Evolutionary conservation across 345 rosid species (phyloP).

Genomic region (Melaleuca alternifolia): DNA sequence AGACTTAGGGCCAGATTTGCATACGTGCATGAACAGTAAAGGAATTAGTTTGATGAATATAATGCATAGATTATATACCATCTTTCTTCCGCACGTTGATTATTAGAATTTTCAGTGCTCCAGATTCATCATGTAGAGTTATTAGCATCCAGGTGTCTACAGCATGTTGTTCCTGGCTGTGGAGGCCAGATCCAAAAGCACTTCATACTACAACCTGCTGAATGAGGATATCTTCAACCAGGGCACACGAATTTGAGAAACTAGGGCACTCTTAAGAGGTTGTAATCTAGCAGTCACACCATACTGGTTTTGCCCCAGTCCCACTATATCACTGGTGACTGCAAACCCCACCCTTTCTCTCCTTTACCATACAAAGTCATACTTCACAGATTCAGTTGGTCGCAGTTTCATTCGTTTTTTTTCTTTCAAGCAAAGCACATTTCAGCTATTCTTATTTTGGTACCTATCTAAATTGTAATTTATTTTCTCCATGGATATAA

Average conservation of each 20-base stretch:
- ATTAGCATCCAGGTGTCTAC: background rate
- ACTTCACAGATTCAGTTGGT: background rate
- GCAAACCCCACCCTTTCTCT: background rate
- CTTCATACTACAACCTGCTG: background rate
- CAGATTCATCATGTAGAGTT: background rate
- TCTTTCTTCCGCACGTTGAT: background rate
- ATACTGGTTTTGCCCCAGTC: background rate
- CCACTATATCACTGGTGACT: background rate
- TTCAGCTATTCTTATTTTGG: background rate
- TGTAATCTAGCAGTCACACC: background rate
- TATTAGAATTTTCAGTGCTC: background rate
- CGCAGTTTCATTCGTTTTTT: background rate
- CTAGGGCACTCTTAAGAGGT: background rate
- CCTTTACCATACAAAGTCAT: background rate
- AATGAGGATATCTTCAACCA: background rate
- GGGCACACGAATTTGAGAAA: background rate
- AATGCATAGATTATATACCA: background rate
- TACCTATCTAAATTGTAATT: background rate
- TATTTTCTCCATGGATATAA: background rate
- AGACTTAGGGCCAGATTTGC: background rate
- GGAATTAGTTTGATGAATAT: background rate
- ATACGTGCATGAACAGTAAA: background rate
- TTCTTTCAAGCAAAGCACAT: background rate
- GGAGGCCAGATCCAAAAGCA: background rate
- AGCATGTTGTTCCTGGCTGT: background rate